Percentiles rank a stretch among this genome's conserved stretches.
These are phyloP conservation scores for Ilex aquifolium DNA, from an alignment of 257 asterid genomes.

Conservation along the genomic window DNA sequence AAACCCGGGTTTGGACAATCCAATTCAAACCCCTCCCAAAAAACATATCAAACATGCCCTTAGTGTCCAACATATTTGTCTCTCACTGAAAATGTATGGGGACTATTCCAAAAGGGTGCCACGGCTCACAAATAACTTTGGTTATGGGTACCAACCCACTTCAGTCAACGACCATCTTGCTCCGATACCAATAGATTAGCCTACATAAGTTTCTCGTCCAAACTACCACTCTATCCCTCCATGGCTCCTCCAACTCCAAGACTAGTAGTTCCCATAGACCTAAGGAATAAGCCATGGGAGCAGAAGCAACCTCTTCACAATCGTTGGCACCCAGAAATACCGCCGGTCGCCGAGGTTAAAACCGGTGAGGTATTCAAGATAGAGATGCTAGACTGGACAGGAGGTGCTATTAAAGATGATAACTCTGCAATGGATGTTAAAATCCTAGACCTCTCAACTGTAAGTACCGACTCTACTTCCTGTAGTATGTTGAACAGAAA, in stretches of 20 bases:
- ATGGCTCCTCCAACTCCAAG: slow-evolving; percentile 79
- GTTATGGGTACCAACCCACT: not conserved
- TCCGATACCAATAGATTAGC: slow-evolving; percentile 4
- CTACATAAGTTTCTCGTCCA: not conserved
- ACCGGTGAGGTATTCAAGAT: slow-evolving; percentile 36
- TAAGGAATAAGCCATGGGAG: slow-evolving; percentile 35
- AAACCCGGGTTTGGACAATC: too few species aligned
- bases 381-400: slow-evolving; percentile 58
- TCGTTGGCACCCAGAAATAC: slow-evolving; percentile 47
- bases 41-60: too few species aligned
- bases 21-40: too few species aligned
- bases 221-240: not conserved
- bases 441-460: slow-evolving; percentile 41
- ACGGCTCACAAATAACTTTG: too few species aligned
- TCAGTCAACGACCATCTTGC: slow-evolving; percentile 14
- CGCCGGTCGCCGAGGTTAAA: slow-evolving; percentile 34
- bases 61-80: too few species aligned
- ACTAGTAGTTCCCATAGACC: slow-evolving; percentile 32
- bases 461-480: slow-evolving; percentile 19
- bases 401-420: slow-evolving; percentile 45
- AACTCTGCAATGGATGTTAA: slow-evolving; percentile 47
- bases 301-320: slow-evolving; percentile 38
- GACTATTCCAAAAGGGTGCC: too few species aligned
- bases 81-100: too few species aligned
- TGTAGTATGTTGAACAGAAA: too few species aligned